phyloP scores from a whole-genome alignment of 371 early-diverging fungal species.

The Rhizomucor pusillus region DNA sequence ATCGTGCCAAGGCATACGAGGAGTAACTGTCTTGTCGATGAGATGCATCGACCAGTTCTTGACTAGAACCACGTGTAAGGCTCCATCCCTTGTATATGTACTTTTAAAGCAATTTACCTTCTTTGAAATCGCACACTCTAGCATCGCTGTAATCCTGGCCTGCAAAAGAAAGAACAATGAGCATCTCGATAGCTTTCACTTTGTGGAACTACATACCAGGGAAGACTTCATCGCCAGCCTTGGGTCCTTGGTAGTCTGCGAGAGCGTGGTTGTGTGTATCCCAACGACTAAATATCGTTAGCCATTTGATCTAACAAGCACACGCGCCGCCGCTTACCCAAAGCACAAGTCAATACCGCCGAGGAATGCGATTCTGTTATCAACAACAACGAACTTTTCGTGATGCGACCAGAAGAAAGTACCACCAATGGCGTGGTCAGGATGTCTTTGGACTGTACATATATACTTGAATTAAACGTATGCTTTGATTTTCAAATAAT shows the following conservation, averaged over 20 bases:
- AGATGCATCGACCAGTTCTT: conserved; percentile 55
- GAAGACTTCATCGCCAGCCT: conserved; percentile 33
- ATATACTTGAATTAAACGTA: not conserved
- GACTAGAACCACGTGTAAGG: too few species aligned
- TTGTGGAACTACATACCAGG: conserved; percentile 20
- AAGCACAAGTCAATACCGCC: conserved; percentile 83
- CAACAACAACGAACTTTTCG: conserved; percentile 77
- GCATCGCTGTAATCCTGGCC: conserved; percentile 94
- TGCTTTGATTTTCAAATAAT: not conserved
- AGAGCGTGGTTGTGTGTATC: conserved; percentile 60
- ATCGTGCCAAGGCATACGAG: conserved; percentile 98
- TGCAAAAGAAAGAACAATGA: not conserved
- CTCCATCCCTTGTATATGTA: conserved; percentile 30
- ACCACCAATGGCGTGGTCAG: conserved; percentile 65
- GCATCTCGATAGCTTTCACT: too few species aligned
- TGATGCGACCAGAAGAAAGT: conserved; percentile 81
- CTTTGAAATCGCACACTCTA: conserved; percentile 81
- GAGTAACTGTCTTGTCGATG: conserved; percentile 58
- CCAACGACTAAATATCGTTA: conserved; percentile 59
- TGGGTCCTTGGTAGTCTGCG: conserved; percentile 46
- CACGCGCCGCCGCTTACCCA: conserved; percentile 46
- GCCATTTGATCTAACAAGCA: not conserved
- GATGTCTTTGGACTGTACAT: conserved; percentile 62
- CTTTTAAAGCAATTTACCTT: conserved; percentile 40
- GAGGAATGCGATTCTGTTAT: conserved; percentile 72